Evolutionary conservation across 2,329 filamentous ascomycete species (phyloP), one percentile per base, ranked within the genome.

Genomic region (Aspergillus tamarii): DNA sequence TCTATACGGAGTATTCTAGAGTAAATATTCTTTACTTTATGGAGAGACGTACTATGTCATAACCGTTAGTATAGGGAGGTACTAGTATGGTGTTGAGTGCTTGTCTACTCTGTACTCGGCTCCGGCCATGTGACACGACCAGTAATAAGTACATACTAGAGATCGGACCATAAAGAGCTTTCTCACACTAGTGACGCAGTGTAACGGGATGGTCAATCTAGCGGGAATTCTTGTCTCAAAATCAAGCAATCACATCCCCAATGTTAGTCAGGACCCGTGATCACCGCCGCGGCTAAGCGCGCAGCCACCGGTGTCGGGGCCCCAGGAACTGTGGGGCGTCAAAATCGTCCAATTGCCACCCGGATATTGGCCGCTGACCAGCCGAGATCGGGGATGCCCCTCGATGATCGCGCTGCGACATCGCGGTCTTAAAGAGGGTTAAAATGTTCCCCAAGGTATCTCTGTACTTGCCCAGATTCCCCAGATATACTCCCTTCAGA

Each of bases 361-460:
- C 16, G 10, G 50, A 28, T 26, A 73, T 73, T 76, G 69, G 61
- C 41, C 65, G 76, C 74, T 76, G 75, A 77, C 75, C 74, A 69
- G 67, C 74, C 76, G 76, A 78, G 62, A 68, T 73, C 76, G 76
- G 76, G 66, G 48, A 58, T 67, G 70, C 74, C 74, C 76, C 76
- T 76, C 74, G 69, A 70, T 48, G 57, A 57, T 62, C 63, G 53
- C 61, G 43, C 67, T 74, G 74, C 75, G 74, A 77, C 74, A 77
- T 78, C 74, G 75, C 76, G 74, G 67, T 58, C 52, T 16, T 39
- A 41, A 48, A 55, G 59, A 50, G 59, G 16, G 66, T 69, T 67
- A 72, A 73, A 74, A 70, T 70, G 72, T 72, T 59, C 32, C 39
- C 39, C 32, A 45, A 70, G 34, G 41, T 63, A 59, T 58, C 62